A percentile compares a stretch with the other conserved stretches of the same genome.
Conservation (phyloP, 148 eudicot species). For the Bassia scoparia region DNA sequence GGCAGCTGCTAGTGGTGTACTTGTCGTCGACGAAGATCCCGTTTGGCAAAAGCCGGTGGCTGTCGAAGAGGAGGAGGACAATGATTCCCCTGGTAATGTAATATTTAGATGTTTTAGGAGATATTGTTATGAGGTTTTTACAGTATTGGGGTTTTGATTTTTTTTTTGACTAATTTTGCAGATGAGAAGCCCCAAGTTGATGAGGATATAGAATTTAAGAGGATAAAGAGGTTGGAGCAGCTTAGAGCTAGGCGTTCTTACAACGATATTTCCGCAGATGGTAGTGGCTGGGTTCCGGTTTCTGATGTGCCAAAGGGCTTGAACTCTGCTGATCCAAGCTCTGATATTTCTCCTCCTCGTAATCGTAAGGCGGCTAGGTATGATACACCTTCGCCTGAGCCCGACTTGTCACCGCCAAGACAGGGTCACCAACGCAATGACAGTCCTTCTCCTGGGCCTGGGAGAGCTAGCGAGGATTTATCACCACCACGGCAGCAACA, state of each 20-base stretch:
- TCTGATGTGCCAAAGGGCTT: slow-evolving; percentile 37
- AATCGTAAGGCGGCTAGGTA: slow-evolving; percentile 31
- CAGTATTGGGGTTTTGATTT: slow-evolving; percentile 7
- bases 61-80: slow-evolving; percentile 63
- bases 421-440: slow-evolving; percentile 26
- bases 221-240: slow-evolving; percentile 73
- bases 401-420: slow-evolving; percentile 50
- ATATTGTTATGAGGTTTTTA: not conserved
- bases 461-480: slow-evolving; percentile 20
- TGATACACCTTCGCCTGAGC: slow-evolving; percentile 52
- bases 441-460: slow-evolving; percentile 26
- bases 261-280: slow-evolving; percentile 82
- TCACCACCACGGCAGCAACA: slow-evolving; percentile 44
- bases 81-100: slow-evolving; percentile 79
- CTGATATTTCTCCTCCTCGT: slow-evolving; percentile 61
- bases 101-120: no score
- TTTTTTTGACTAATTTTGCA: slow-evolving; percentile 15
- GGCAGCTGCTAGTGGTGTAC: slow-evolving; percentile 49
- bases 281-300: slow-evolving; percentile 91
- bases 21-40: slow-evolving; percentile 89
- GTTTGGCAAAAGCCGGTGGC: slow-evolving; percentile 80
- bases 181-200: slow-evolving; percentile 80
- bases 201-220: slow-evolving; percentile 84
- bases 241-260: slow-evolving; percentile 51
- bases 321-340: slow-evolving; percentile 21